Evolutionary conservation across 1,139 yeast species (phyloP), one percentile per base, ranked within the genome.

Genomic region (Scheffersomyces stambukii): DNA sequence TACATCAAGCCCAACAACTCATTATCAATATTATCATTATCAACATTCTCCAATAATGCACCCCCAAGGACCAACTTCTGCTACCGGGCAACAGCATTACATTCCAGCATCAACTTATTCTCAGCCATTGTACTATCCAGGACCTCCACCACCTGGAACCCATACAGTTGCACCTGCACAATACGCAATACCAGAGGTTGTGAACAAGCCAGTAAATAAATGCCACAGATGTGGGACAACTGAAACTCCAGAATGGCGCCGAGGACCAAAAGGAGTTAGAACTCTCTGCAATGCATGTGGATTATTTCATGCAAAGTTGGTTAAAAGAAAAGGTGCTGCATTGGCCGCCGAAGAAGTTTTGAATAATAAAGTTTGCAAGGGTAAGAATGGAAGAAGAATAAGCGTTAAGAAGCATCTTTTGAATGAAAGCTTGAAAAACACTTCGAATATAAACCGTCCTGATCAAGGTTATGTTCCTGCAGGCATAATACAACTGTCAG

Each of bases 281-380:
- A 83, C 94, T 0, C 61, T 86, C 35, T 86, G 95, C 55, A 86
- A 86, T 53, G 95, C 95, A 0, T 86, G 96, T 57, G 96, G 96
- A 0, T 63, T 86, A 28, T 83, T 75, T 52, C 86, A 81, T 54
- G 86, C 91, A 16, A 83, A 83, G 50, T 60, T 81, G 31, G 74
- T 76, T 28, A 79, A 79, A 51, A 64, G 75, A 37, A 77, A 74
- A 42, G 91, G 91, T 3, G 77, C 80, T 19, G 73, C 64, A 1
- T 64, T 67, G 29, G 89, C 91, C 34, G 70, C 78, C 27, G 60
- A 66, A 50, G 70, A 65, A 35, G 67, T 57, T 1, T 57, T 66
- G 37, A 63, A 64, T 40, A 61, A 62, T 37, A 64, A 61, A 46
- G 73, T 66, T 6, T 60, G 65, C 41, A 66, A 65, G 43, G 72